Evolutionary conservation across 805 yeast genomes (phyloP), one percentile per base, ranked within the genome.

Genomic region (Yamadazyma insecticola): DNA sequence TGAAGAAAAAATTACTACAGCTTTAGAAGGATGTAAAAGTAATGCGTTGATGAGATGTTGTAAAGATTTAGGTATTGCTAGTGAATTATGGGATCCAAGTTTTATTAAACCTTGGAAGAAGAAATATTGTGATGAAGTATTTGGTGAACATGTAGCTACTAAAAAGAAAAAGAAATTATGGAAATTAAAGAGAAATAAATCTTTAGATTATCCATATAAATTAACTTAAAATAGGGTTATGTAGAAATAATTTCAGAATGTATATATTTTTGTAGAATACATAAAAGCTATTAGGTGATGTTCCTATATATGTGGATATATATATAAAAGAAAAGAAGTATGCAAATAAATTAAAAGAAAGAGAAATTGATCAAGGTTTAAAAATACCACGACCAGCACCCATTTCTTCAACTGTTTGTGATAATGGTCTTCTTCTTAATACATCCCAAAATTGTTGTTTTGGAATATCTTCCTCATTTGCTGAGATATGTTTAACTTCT

Each of bases 31-130:
- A 8, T 90, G 97, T 58, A 88, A 88, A 53, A 81, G 94, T 51
- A 92, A 92, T 53, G 97, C 97, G 0, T 63, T 92, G 54, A 90
- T 92, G 97, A 74, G 98, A 54, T 89, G 97, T 50, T 92, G 98
- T 60, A 92, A 92, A 55, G 98, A 92, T 60, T 69, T 92, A 48
- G 97, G 97, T 4, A 82, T 92, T 43, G 98, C 97, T 1, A 83
- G 95, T 35, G 98, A 92, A 52, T 69, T 92, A 30, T 92, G 98
- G 98, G 98, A 92, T 54, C 98, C 98, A 2, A 65, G 77, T 24
- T 92, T 90, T 47, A 88, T 92, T 40, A 72, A 84, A 44, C 44
- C 48, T 19, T 65, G 66, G 63, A 65, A 65, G 40, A 50, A 51
- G 37, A 49, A 53, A 39, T 41, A 53, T 43, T 87, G 97, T 56